Evolutionary conservation across 352 stramenopile species (phyloP), one percentile per base, ranked within the genome.

Genomic region (Globisporangium cystogenes): DNA sequence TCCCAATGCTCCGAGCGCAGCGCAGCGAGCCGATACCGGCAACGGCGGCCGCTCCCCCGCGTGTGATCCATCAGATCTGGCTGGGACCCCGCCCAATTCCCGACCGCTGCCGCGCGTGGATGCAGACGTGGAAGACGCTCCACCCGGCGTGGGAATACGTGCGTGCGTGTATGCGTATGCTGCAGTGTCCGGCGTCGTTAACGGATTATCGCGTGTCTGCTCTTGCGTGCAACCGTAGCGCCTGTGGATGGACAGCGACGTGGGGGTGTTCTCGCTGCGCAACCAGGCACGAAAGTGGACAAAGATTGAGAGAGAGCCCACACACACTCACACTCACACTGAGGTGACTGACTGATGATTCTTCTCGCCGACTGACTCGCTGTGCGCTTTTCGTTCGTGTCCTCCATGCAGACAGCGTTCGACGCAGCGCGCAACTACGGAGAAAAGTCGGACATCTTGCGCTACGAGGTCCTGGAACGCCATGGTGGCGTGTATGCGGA

Each of bases 1-100:
- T 65, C 14, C 40, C 53, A 11, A 24, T 35, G 21, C 40, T 41
- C 14, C 23, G 8, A 23, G 43, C 39, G 20, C 37, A 37, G 15
- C 7, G 3, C 12, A 27, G n/a, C n/a, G n/a, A n/a, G n/a, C n/a
- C 15, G 27, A 12, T 16, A 11, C 7, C 39, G 20, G 39, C 7
- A 1, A n/a, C 39, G 3, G 20, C 6, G 3, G 39, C 29, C 31
- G 76, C 84, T 27, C 76, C 84, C 23, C 76, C 76, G 21, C 67
- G 55, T 11, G 68, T 74, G n/a, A 65, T 87, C 18, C 80, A 90
- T 53, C 80, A 90, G 44, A 85, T 90, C 50, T 90, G 80, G 80
- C 68, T 90, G 10, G 80, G 80, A 2, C 57, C 61, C 0, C 26
- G 41, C 0, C 31, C 54, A 48, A 71, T 70, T 50, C 76, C 60